These are phyloP conservation scores for Lagenidium sp. DNA, from an alignment of 352 stramenopile species.

Conservation along the genomic window DNA sequence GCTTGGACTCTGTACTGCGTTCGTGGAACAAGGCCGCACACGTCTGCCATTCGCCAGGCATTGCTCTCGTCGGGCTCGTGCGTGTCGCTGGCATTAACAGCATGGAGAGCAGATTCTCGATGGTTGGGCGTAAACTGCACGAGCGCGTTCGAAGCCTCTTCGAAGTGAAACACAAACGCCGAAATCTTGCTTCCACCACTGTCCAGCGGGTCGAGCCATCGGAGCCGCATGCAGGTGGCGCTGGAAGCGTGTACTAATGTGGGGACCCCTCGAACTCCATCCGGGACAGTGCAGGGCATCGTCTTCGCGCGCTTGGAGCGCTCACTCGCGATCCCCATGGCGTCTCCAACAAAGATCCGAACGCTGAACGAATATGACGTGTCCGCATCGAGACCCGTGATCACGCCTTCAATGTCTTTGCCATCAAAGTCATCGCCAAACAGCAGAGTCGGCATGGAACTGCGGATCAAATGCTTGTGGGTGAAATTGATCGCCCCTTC, in stretches of 20 bases:
- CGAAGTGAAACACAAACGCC: slow-evolving; percentile 24
- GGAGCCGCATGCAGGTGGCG: slow-evolving; percentile 28
- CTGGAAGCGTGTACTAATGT: no score
- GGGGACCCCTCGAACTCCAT: slow-evolving; percentile 25
- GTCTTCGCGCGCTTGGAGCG: slow-evolving; percentile 37
- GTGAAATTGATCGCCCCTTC: slow-evolving; percentile 39
- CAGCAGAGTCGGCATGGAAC: slow-evolving; percentile 41
- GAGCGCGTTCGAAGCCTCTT: not conserved
- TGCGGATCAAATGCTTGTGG: slow-evolving; percentile 36
- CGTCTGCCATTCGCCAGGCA: slow-evolving; percentile 18
- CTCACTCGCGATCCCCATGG: slow-evolving; percentile 36
- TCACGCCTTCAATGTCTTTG: slow-evolving; percentile 53
- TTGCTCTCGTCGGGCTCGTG: not conserved
- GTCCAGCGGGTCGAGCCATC: slow-evolving; percentile 47
- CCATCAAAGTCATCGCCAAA: slow-evolving; percentile 78
- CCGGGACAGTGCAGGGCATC: slow-evolving; percentile 25
- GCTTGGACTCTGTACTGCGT: slow-evolving; percentile 41
- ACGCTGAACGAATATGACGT: slow-evolving; percentile 64
- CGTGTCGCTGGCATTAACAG: not conserved
- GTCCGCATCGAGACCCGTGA: slow-evolving; percentile 39
- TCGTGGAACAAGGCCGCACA: slow-evolving; percentile 43
- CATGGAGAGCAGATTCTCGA: no score
- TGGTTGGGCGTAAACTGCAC: slow-evolving; percentile 10
- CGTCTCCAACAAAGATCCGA: slow-evolving; percentile 53
- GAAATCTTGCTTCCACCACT: slow-evolving; percentile 40